Conservation (phyloP, 352 stramenopile species). For the Globisporangium cylindrosporum region DNA sequence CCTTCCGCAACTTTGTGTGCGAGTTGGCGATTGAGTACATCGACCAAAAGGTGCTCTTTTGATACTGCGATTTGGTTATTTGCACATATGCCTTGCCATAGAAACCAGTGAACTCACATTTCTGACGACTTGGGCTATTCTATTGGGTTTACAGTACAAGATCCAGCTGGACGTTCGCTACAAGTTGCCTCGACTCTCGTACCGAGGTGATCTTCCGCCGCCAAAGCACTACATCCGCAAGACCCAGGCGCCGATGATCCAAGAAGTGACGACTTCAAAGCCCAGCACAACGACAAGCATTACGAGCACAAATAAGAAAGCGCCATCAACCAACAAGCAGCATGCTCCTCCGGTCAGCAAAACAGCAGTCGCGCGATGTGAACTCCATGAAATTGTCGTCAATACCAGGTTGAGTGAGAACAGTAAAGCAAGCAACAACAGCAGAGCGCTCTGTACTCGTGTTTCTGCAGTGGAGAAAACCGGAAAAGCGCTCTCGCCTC, state of each 20-base stretch:
- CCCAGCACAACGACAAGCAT: constrained; percentile 13
- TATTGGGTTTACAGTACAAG: constrained; percentile 51
- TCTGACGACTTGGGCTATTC: not conserved
- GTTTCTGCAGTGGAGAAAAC: constrained; percentile 27
- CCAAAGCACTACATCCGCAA: constrained; percentile 83
- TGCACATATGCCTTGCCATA: not conserved
- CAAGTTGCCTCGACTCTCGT: constrained; percentile 70
- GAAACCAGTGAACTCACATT: not conserved
- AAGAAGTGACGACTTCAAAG: constrained; percentile 48
- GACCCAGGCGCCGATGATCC: constrained; percentile 59
- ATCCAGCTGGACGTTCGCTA: constrained; percentile 72
- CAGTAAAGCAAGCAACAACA: not conserved
- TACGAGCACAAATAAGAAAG: constrained; percentile 9
- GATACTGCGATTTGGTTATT: not conserved
- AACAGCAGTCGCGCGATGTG: constrained; percentile 29
- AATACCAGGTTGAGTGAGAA: not conserved
- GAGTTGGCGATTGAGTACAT: constrained; percentile 81
- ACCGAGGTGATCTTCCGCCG: constrained; percentile 58
- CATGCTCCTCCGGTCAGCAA: constrained; percentile 13
- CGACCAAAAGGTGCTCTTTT: constrained; percentile 57
- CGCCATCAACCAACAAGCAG: not conserved
- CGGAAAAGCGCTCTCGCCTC: constrained; percentile 41
- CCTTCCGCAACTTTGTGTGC: constrained; percentile 83
- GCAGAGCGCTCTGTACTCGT: constrained; percentile 27
- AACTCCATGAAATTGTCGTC: constrained; percentile 39